Base-by-base conservation (phyloP, 176 grass and related monocot genomes). In the Cenchrus fungigraminus region DNA sequence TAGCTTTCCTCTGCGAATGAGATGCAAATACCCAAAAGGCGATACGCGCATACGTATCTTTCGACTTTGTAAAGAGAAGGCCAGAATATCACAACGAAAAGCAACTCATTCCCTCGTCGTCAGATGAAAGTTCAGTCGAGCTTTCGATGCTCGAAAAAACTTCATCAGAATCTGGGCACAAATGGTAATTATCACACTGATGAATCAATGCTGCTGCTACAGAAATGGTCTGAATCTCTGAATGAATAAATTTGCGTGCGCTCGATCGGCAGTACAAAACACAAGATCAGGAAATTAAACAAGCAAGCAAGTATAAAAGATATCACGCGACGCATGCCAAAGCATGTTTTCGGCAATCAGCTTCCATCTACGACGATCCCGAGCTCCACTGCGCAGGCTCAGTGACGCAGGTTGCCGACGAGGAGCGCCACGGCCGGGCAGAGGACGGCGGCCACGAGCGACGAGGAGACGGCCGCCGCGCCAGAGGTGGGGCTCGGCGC, bases 401-500 rank as follows among this genome's bases (percentile, higher is more conserved):
- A 97, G 76, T 91, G 89, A 63, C 92, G 89, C 55, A 95, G 79
- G 75, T 84, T 91, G 66, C 75, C 84, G 70, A 95, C 16, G 59
- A 98, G 73, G 78, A 98, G 70, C 34, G 85, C 91, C 22, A 87
- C 87, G 78, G 89, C 76, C 29, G 95, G 94, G 85, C 91, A 89
- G 84, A 98, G 85, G n/a, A 93, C 67, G 72, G 88, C 86, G 45
- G 86, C 78, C 20, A 86, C 47, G 15, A 93, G 51, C 16, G 87
- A 90, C 42, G 88, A 83, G 68, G 85, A 86, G 71, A 88, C 8
- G 52, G 85, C 55, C 4, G 87, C 76, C 4, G 92, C 87, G 28
- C 78, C 88, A 51, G 95, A 95, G 62, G 92, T 85, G 45, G 92
- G 95, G 85, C 91, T 91, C 28, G 95, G 95, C 12, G 92, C 89